Evolutionary conservation across 768 basidiomycete species (phyloP).

Genomic region (Tubosaeta sp.): DNA sequence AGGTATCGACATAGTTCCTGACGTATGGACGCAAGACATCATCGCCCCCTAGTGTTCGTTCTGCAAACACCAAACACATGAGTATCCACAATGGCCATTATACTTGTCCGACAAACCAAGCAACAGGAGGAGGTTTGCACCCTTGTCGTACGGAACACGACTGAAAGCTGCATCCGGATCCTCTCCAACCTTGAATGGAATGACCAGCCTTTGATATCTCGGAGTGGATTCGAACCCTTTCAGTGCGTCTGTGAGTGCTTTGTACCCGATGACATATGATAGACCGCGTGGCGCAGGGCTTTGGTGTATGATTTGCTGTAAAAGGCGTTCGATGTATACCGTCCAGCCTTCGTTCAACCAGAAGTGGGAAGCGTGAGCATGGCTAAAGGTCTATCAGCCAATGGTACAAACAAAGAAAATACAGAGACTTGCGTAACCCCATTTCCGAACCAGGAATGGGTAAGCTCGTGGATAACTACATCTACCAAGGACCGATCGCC

Average conservation of each 20-base stretch:
- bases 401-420: not conserved
- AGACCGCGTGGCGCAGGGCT: slow-evolving; percentile 73
- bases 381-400: slow-evolving; percentile 31
- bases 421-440: slow-evolving; percentile 59
- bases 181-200: slow-evolving; percentile 63
- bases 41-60: slow-evolving; percentile 52
- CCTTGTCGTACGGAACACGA: slow-evolving; percentile 83
- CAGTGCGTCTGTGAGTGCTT: slow-evolving; percentile 68
- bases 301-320: slow-evolving; percentile 66
- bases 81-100: not conserved
- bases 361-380: slow-evolving; percentile 73
- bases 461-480: slow-evolving; percentile 83
- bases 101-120: slow-evolving; percentile 46
- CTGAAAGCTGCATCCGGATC: slow-evolving; percentile 76
- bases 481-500: slow-evolving; percentile 86
- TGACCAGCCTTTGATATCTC: slow-evolving; percentile 73
- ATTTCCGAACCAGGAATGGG: slow-evolving; percentile 90
- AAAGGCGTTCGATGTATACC: slow-evolving; percentile 83
- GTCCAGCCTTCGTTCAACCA: slow-evolving; percentile 97
- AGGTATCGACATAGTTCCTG: slow-evolving; percentile 51
- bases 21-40: slow-evolving; percentile 56
- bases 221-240: slow-evolving; percentile 54
- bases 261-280: slow-evolving; percentile 71
- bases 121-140: slow-evolving; percentile 83
- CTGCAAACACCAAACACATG: slow-evolving; percentile 27